phyloP scores from a whole-genome alignment of 768 basidiomycete species.

The Tylopilus sp. region DNA sequence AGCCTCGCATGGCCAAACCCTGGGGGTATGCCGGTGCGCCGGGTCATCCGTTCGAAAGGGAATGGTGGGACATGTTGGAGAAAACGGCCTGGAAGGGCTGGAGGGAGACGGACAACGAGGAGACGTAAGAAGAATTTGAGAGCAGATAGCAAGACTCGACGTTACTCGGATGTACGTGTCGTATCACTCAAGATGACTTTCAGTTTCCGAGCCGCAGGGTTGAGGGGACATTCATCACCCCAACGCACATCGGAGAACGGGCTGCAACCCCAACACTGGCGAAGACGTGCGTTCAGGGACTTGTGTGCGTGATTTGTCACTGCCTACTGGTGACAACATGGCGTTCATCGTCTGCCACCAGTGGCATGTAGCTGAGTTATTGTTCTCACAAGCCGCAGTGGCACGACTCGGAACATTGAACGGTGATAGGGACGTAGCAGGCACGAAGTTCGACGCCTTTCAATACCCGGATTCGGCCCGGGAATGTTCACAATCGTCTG shows the following conservation, averaged over 20 bases:
- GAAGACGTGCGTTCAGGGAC: background rate
- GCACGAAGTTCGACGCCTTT: background rate
- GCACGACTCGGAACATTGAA: background rate
- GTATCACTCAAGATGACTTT: background rate
- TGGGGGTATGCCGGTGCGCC: slow-evolving; percentile 56
- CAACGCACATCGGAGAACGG: background rate
- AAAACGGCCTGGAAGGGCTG: slow-evolving; percentile 43
- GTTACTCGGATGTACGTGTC: background rate
- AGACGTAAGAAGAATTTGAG: slow-evolving; percentile 12
- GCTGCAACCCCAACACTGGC: background rate
- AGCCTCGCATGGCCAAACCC: slow-evolving; percentile 52
- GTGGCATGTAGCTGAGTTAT: slow-evolving; percentile 3
- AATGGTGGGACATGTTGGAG: slow-evolving; percentile 46
- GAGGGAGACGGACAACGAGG: slow-evolving; percentile 20
- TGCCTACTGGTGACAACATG: background rate
- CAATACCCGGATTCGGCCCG: background rate
- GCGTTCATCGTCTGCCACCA: background rate
- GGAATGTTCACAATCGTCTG: no score
- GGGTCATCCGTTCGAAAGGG: slow-evolving; percentile 44
- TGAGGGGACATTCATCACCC: no score
- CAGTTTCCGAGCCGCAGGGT: background rate
- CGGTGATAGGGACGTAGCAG: background rate
- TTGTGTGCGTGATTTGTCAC: background rate
- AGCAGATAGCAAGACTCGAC: background rate
- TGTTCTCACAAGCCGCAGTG: background rate